These are phyloP conservation scores for Acanthamoeba sp. DNA, from an alignment of 208 protist genomes.

Conservation along the genomic window DNA sequence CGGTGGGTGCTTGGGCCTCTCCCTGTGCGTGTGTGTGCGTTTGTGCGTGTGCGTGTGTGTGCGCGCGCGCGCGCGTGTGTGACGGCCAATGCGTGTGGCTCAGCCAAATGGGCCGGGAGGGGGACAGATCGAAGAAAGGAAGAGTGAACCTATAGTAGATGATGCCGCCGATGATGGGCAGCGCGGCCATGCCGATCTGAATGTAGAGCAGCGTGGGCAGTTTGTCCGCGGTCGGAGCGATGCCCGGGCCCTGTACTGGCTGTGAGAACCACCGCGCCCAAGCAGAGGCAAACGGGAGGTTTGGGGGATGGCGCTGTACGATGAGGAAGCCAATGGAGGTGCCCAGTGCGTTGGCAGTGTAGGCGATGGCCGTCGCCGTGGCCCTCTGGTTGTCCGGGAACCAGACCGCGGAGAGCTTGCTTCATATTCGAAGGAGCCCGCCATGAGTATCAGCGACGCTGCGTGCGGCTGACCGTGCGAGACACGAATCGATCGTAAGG, in stretches of 20 bases:
- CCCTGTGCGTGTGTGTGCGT: neutral
- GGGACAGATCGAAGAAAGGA: no score
- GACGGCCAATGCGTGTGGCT: no score
- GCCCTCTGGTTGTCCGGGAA: conserved; percentile 51
- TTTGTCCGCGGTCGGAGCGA: neutral
- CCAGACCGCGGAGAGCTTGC: conserved; percentile 56
- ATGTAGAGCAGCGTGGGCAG: conserved; percentile 36
- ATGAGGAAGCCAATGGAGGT: neutral
- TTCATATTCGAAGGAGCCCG: no score
- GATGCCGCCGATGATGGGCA: conserved; percentile 60
- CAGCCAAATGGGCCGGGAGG: no score
- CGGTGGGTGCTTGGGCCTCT: conserved; percentile 26
- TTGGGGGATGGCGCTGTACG: neutral
- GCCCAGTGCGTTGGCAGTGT: conserved; percentile 46
- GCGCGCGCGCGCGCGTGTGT: no score
- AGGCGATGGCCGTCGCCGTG: conserved; percentile 51
- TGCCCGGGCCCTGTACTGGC: neutral
- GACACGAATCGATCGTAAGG: no score
- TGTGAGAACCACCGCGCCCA: no score
- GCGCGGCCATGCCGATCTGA: conserved; percentile 7
- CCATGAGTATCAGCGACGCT: no score
- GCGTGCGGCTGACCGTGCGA: no score
- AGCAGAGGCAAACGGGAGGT: neutral
- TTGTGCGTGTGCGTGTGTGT: no score
- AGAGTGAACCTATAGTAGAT: conserved; percentile 8